Evolutionary conservation across 2,329 filamentous ascomycete species (phyloP), one percentile per base, ranked within the genome.

Genomic region (Botrytis medusae): DNA sequence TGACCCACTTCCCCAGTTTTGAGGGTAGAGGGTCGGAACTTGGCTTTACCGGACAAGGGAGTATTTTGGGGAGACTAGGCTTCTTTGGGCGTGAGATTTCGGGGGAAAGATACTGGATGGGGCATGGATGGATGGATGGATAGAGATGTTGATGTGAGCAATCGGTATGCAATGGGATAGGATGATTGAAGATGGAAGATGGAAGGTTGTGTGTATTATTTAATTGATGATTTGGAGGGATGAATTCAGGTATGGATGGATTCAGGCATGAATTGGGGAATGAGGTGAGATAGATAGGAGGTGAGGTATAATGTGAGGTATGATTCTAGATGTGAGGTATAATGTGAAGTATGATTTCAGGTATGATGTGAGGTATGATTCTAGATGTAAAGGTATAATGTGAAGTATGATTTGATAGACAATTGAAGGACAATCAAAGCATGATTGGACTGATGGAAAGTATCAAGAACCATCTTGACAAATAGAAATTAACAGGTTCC

Each of bases 1-100:
- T 62, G 57, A 62, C 42, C 69, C 69, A 71, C 69, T 71, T 71
- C 69, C 69, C 69, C 69, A 9, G 69, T 63, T 71, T 71, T 63
- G 48, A 51, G 42, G 3, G 22, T 3, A 4, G 29, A 48, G 22
- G 51, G 32, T 70, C 40, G 32, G 54, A 29, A 16, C 44, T 42
- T 65, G 14, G n/a, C 20, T 46, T 65, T 65, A n/a, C 63, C 44
- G 44, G 22, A 67, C 46, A n/a, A 54, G 63, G 63, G 63, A 67
- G 34, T 9, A n/a, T 2, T 16, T 16, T 4, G 18, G 2, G 51
- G n/a, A 29, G 25, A 12, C 64, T 68, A 68, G 12, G 4, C 46
- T 68, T 40, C 46, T 54, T 68, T 54, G 64, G 34, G 64, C 14
- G 61, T 64, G 18, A 2, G 18, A 32, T 10, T 22, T 2, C 29